A percentile compares a stretch with the other conserved stretches of the same genome.
Conservation (phyloP, 1,139 yeast species). For the Sugiyamaella xylanicola region DNA sequence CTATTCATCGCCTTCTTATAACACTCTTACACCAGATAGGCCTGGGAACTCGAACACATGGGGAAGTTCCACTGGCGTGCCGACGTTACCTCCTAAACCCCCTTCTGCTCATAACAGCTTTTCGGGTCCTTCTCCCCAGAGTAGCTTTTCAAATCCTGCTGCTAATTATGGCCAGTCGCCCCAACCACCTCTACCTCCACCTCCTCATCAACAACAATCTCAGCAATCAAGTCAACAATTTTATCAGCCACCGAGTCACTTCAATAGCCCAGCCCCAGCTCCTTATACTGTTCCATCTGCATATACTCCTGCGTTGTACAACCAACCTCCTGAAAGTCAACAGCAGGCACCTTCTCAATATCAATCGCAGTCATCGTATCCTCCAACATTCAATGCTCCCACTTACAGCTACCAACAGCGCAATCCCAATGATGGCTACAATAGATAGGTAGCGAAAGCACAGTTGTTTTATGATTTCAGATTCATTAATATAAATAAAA, state of each 20-base stretch:
- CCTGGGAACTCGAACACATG: conserved; percentile 23
- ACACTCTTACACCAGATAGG: conserved; percentile 17
- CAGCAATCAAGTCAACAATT: conserved; percentile 22
- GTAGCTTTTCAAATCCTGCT: conserved; percentile 11
- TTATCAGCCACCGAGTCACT: conserved; percentile 20
- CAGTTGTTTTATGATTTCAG: too few species aligned
- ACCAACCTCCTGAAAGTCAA: conserved; percentile 23
- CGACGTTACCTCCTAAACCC: conserved; percentile 32
- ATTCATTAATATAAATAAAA: background rate
- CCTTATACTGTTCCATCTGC: conserved; percentile 39
- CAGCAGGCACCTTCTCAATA: conserved; percentile 19
- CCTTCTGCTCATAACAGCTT: conserved; percentile 21
- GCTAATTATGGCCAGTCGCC: conserved; percentile 10
- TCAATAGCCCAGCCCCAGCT: conserved; percentile 30
- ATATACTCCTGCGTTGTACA: conserved; percentile 37
- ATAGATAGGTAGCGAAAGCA: conserved; percentile 1
- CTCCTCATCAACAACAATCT: conserved; percentile 21
- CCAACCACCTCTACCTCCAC: conserved; percentile 18
- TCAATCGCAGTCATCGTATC: conserved; percentile 7
- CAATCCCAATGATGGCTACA: conserved; percentile 10
- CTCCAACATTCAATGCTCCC: conserved; percentile 9
- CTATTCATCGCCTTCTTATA: conserved; percentile 19
- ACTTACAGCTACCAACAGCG: conserved; percentile 22
- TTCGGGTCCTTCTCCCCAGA: conserved; percentile 8
- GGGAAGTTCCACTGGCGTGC: conserved; percentile 24